Evolutionary conservation across 2,329 filamentous ascomycete species (phyloP), one percentile per base, ranked within the genome.

Genomic region (Alternaria atra): DNA sequence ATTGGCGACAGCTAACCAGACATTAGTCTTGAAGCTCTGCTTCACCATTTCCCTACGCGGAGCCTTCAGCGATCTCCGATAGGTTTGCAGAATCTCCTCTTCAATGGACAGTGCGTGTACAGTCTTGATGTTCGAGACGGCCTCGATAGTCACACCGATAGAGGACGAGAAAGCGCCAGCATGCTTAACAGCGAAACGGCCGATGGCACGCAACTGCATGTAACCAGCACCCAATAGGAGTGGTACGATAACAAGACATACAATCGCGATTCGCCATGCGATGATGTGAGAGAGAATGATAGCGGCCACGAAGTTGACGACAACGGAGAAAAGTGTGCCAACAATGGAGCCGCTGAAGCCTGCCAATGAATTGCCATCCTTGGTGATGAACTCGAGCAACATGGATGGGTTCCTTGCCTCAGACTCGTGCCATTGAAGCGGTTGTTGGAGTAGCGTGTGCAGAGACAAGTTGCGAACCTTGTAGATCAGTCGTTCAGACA

Each of bases 181-280:
- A 53, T 86, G 84, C 37, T 80, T 80, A 32, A 83, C 84, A 60
- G 90, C 90, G 17, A 87, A 85, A 75, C 73, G 83, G 2, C 85
- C 84, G 1, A 91, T 83, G 3, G 88, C 84, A 1, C 84, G 84
- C 15, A 93, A 82, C 64, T 91, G 86, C 85, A 93, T 87, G 63
- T 91, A 84, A 0, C 91, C 90, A 0, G 89, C 85, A 1, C 87
- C 88, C 0, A 93, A 82, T 6, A 92, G 84, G 9, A 93, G 78
- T 0, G 91, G 91, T 0, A 93, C 87, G 8, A 87, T 83, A 0
- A 90, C 85, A 6, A 93, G 81, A 55, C 89, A 90, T 4, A 93
- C 90, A 13, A 93, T 78, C 0, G 90, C 90, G 62, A 93, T 91
- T 71, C 87, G 90, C 91, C 91, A 93, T 3, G 89, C 89, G 47